Evolutionary conservation across 1,284 basidiomycete genomes (phyloP), one percentile per base, ranked within the genome.

Genomic region (Cryptococcus sp.): DNA sequence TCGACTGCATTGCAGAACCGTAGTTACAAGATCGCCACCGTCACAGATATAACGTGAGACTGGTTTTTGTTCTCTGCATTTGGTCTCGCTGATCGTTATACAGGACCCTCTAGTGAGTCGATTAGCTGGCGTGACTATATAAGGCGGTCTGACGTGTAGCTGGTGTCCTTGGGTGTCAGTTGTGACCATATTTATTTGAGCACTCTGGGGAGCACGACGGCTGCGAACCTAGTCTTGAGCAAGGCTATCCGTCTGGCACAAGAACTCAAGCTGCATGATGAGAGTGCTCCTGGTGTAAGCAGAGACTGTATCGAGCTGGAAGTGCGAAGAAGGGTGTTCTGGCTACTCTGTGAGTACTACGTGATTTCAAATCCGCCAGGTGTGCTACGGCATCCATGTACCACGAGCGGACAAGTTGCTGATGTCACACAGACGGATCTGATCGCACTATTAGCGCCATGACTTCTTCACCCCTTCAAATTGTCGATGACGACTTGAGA

Each of bases 171-270:
- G 13, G 19, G 22, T 7, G 26, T 26, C 40, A 70, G 69, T 57
- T 65, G 63, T 52, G 64, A 67, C 20, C 69, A 70, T 52, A 67
- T 70, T 44, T 70, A 70, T 53, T 64, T 70, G 38, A 65, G 65
- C 3, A 66, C 67, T 0, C 58, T 67, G 11, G 65, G 64, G n/a
- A 54, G 62, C 5, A 59, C 60, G 3, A 58, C 65, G 44, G 52
- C 53, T 2, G 68, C 68, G 37, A 67, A 70, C 49, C 52, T 65
- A n/a, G 52, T 53, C 2, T 45, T 70, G 13, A 61, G 65, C 13
- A 62, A 65, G 34, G 68, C 68, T 4, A 65, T 70, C 48, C 55
- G 62, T 16, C 50, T 70, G 2, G 60, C 64, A 6, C 60, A 62
- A 15, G 52, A 58, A 5, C 26, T 70, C 8, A 55, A 55, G 11